A percentile compares a stretch with the other conserved stretches of the same genome.
Conservation (phyloP, 2,329 filamentous ascomycete genomes). For the Trichoderma cornu-damae region DNA sequence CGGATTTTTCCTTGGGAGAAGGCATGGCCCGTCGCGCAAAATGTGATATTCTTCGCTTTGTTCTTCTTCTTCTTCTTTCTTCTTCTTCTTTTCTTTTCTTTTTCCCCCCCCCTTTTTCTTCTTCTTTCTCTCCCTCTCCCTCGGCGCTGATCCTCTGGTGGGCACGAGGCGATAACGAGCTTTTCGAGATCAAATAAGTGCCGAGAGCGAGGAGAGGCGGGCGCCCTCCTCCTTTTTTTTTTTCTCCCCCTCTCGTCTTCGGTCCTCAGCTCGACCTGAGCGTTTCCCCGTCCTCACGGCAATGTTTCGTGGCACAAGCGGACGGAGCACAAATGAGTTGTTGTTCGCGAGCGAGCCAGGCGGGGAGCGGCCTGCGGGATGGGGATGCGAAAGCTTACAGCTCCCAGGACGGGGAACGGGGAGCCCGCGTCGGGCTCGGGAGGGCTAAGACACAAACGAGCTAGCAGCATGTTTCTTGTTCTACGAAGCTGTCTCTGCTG, state of each 20-base stretch:
- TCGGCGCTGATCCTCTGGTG: neutral
- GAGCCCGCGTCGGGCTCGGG: constrained; percentile 12
- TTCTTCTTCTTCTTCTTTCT: neutral
- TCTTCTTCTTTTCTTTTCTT: neutral
- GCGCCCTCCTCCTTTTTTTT: neutral
- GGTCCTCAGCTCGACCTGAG: too few species aligned
- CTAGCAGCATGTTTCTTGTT: neutral
- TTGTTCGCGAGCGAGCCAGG: neutral
- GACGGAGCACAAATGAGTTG: neutral
- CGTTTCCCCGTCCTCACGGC: neutral
- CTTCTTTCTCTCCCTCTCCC: neutral
- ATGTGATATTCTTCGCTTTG: neutral
- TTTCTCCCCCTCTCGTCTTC: neutral
- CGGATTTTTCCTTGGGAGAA: neutral
- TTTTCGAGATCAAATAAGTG: neutral
- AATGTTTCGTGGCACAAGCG: neutral
- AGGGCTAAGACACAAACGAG: constrained; percentile 7
- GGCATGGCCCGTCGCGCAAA: constrained; percentile 1
- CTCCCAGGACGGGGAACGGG: neutral
- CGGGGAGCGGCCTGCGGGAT: constrained; percentile 11
- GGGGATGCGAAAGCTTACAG: neutral
- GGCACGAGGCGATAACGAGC: neutral
- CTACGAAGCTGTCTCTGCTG: neutral
- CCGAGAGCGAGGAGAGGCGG: neutral
- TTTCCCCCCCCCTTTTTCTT: neutral